Evolutionary conservation across 148 eudicot species (phyloP).

Genomic region (Amaranthus cruentus): DNA sequence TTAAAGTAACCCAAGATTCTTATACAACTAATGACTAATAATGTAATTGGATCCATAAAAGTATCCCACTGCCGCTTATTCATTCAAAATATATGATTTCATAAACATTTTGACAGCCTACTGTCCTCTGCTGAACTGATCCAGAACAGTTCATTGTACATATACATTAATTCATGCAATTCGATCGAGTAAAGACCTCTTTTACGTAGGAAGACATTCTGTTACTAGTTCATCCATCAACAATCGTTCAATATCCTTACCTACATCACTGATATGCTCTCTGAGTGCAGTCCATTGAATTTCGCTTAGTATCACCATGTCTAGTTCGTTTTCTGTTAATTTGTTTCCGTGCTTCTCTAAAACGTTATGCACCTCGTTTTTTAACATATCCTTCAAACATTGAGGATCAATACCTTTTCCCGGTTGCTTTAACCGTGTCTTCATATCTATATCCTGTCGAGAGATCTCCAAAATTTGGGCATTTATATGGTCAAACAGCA

Average conservation of each 20-base stretch:
- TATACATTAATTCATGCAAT: neutral
- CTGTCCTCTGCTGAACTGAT: conserved; percentile 3
- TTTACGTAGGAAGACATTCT: conserved; percentile 29
- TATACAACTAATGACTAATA: no score
- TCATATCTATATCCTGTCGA: conserved; percentile 27
- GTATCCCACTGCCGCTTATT: neutral
- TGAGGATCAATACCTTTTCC: conserved; percentile 8
- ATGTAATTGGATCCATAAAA: no score
- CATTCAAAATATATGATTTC: neutral
- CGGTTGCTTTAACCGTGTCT: conserved; percentile 36
- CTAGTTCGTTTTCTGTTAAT: conserved; percentile 14
- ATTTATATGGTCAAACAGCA: conserved; percentile 67
- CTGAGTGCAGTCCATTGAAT: conserved; percentile 44
- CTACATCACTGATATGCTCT: conserved; percentile 42
- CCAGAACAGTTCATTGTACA: neutral
- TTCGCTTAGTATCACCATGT: conserved; percentile 38
- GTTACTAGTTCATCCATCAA: conserved; percentile 63
- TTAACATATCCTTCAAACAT: conserved; percentile 30
- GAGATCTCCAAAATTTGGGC: conserved; percentile 40
- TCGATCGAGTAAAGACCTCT: conserved; percentile 6
- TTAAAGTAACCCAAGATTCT: no score
- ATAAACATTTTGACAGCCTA: neutral
- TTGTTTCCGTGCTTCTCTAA: conserved; percentile 37
- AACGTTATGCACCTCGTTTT: conserved; percentile 38
- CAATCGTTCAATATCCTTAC: conserved; percentile 50